Percentiles rank a stretch among this genome's conserved stretches.
phyloP scores from a whole-genome alignment of 805 yeast species.

The Zygosaccharomyces pseudorouxii region DNA sequence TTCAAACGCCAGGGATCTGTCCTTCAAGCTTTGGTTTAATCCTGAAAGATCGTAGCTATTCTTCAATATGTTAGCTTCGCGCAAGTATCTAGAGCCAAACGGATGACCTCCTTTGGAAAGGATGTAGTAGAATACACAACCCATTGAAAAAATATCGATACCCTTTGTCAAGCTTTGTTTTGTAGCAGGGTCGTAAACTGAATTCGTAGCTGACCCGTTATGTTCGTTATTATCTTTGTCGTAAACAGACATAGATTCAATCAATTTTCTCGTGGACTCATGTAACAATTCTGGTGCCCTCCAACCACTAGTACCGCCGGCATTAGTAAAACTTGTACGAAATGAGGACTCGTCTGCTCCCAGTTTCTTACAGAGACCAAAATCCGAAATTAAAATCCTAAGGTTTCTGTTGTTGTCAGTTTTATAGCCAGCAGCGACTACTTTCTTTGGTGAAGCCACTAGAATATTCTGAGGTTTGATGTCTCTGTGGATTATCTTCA shows the following conservation, averaged over 20 bases:
- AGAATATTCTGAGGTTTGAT: conserved; percentile 91
- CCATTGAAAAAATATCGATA: conserved; percentile 89
- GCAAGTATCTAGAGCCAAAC: conserved; percentile 82
- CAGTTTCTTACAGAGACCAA: conserved; percentile 88
- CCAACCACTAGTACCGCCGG: conserved; percentile 98
- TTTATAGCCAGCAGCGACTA: conserved; percentile 14
- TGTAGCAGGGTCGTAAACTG: conserved; percentile 38
- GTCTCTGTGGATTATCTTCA: conserved; percentile 92
- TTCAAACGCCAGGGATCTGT: conserved; percentile 42
- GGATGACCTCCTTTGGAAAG: conserved; percentile 85
- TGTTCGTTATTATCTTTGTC: conserved; percentile 36
- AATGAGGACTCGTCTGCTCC: conserved; percentile 92
- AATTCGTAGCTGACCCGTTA: conserved; percentile 9
- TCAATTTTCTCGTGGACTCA: conserved; percentile 16
- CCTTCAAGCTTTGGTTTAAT: conserved; percentile 30
- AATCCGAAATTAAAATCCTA: conserved; percentile 84
- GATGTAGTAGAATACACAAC: conserved; percentile 89
- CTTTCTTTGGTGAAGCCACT: conserved; percentile 63
- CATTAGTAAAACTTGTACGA: conserved; percentile 77
- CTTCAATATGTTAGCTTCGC: conserved; percentile 84
- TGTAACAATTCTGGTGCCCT: conserved; percentile 84
- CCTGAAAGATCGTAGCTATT: conserved; percentile 51
- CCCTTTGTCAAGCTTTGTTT: conserved; percentile 74
- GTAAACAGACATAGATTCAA: conserved; percentile 9
- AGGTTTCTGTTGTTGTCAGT: conserved; percentile 39